Evolutionary conservation across 2,329 filamentous ascomycete genomes (phyloP).

Genomic region (Ceratocystis diversiconidia): DNA sequence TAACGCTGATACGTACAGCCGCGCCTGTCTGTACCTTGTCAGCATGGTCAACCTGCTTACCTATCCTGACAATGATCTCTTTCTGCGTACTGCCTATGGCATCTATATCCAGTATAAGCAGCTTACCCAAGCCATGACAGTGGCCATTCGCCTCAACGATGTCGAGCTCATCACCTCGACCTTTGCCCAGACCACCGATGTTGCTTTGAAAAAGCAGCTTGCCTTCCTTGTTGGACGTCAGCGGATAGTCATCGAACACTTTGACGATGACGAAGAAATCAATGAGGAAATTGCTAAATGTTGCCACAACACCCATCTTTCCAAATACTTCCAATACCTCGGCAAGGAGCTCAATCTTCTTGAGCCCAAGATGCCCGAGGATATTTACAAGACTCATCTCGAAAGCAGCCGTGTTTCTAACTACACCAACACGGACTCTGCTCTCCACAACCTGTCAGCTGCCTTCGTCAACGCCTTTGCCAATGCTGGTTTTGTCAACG

Average conservation of each 20-base stretch:
- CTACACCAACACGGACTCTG: slow-evolving; percentile 88
- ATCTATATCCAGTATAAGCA: slow-evolving; percentile 93
- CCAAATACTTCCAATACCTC: slow-evolving; percentile 84
- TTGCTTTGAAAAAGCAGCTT: slow-evolving; percentile 78
- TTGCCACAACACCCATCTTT: slow-evolving; percentile 71
- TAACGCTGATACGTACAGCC: slow-evolving; percentile 82
- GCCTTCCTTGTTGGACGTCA: slow-evolving; percentile 86
- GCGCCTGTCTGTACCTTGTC: slow-evolving; percentile 95
- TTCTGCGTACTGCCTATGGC: slow-evolving; percentile 79
- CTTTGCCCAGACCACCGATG: slow-evolving; percentile 67
- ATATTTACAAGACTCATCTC: slow-evolving; percentile 98
- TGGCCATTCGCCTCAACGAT: slow-evolving; percentile 89
- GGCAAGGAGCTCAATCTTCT: slow-evolving; percentile 94
- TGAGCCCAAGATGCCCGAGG: slow-evolving; percentile 91
- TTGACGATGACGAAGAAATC: slow-evolving; percentile 49
- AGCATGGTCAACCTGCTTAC: slow-evolving; percentile 97
- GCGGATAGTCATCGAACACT: slow-evolving; percentile 65
- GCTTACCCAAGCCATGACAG: slow-evolving; percentile 79
- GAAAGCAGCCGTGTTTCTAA: slow-evolving; percentile 88
- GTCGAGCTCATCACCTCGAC: slow-evolving; percentile 66
- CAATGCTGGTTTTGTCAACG: slow-evolving; percentile 86
- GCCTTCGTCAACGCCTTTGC: slow-evolving; percentile 95
- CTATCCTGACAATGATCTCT: slow-evolving; percentile 92
- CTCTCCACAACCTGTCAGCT: slow-evolving; percentile 86
- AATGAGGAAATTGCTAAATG: slow-evolving; percentile 67